These are phyloP conservation scores for Punctularia strigosozonata DNA, from an alignment of 768 basidiomycete species.

Conservation along the genomic window DNA sequence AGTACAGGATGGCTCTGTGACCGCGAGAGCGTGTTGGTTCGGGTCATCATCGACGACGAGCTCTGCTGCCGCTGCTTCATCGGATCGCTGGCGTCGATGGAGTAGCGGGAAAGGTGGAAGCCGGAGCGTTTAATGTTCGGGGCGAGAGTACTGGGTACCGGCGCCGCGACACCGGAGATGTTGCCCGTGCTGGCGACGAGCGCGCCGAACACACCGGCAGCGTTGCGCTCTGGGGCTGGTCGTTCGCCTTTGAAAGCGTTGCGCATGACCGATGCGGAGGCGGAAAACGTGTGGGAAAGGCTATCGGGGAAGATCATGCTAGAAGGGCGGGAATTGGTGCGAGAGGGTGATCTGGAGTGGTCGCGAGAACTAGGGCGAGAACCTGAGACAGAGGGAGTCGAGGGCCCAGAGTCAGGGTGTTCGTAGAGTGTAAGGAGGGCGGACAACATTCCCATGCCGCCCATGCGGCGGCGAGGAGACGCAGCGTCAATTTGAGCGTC, in stretches of 20 bases:
- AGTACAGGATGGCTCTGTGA: too few species aligned
- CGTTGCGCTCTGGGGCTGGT: slow-evolving; percentile 30
- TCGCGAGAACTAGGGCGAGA: slow-evolving; percentile 2
- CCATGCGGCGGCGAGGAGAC: slow-evolving; percentile 12
- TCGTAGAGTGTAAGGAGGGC: slow-evolving; percentile 56
- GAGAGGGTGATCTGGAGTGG: neutral
- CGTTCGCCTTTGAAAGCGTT: slow-evolving; percentile 8
- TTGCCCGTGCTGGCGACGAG: slow-evolving; percentile 62
- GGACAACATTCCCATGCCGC: slow-evolving; percentile 51
- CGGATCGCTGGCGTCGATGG: too few species aligned
- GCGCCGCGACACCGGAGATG: slow-evolving; percentile 49
- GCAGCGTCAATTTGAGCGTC: slow-evolving; percentile 9
- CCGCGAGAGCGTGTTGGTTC: too few species aligned
- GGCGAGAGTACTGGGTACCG: slow-evolving; percentile 32
- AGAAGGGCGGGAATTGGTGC: neutral
- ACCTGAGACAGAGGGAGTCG: slow-evolving; percentile 7
- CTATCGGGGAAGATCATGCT: slow-evolving; percentile 2
- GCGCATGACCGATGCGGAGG: slow-evolving; percentile 6
- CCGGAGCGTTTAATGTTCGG: slow-evolving; percentile 55
- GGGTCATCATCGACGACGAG: too few species aligned
- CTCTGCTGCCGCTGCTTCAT: too few species aligned
- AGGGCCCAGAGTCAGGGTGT: slow-evolving; percentile 13
- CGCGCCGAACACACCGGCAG: slow-evolving; percentile 56
- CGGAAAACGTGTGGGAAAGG: slow-evolving; percentile 3
- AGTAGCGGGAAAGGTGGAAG: slow-evolving; percentile 53